Evolutionary conservation across 2,329 filamentous ascomycete species (phyloP), one percentile per base, ranked within the genome.

Genomic region (Sclerotinia subarctica): DNA sequence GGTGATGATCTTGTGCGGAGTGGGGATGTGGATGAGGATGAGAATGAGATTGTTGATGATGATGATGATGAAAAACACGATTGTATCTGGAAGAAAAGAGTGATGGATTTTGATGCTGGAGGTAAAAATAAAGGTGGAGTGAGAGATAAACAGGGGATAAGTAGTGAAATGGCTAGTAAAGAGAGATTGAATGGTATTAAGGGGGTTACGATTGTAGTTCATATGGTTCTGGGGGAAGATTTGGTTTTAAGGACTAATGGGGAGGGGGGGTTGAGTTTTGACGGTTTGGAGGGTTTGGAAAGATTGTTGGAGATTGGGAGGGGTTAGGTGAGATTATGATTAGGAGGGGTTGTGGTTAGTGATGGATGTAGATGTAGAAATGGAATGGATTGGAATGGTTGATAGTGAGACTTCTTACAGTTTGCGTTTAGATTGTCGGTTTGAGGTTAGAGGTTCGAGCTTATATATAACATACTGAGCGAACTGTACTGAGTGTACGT

Each of bases 171-270:
- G 49, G 26, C 26, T 49, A 5, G 38, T 5, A 42, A 38, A 67
- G 32, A 21, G 47, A 8, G 17, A 57, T 19, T 26, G 26, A 53
- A 10, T 42, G 70, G 68, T 1, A 69, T 76, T 21, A 65, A 62
- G 35, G 73, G 75, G 3, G 56, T 77, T 44, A 76, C 73, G 3
- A 64, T 76, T 59, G 49, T 72, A 13, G 32, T 77, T 52, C 73
- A 75, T 64, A 49, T 75, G 29, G 65, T 70, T 1, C 68, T 60
- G 3, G 66, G 67, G n/a, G 70, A 73, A 24, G 72, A 77, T 62
- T 68, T 76, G 67, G 66, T 75, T 51, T 53, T 73, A n/a, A 71
- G 66, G 57, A n/a, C 44, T 17, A 24, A 63, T 57, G 29, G 15
- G 44, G 19, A 44, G 29, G 46, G 58, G 0, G 5, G 8, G 2